phyloP scores from a whole-genome alignment of 441 rosid genomes.

The Syzygium malaccense region DNA sequence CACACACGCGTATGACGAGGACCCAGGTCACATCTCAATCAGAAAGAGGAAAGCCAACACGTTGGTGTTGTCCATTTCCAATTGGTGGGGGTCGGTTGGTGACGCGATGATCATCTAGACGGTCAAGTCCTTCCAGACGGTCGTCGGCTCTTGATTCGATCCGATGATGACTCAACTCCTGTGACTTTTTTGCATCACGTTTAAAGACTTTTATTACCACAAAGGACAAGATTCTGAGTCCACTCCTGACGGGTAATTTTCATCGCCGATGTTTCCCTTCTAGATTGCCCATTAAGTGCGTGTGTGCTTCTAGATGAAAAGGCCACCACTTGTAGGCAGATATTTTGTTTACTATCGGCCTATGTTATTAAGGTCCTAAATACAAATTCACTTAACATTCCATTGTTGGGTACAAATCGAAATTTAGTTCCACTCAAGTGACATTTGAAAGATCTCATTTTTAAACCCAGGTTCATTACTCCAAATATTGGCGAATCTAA shows the following conservation, averaged over 20 bases:
- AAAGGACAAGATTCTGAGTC: background rate
- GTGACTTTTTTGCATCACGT: background rate
- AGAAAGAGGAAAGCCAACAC: background rate
- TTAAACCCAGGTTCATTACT: background rate
- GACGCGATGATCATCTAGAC: background rate
- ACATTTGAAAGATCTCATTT: background rate
- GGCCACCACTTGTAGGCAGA: background rate
- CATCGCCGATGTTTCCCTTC: background rate
- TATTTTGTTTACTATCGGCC: background rate
- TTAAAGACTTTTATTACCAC: background rate
- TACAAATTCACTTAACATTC: background rate
- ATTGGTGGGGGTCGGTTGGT: background rate
- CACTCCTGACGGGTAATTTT: background rate
- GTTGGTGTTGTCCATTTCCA: background rate
- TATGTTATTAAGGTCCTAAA: background rate
- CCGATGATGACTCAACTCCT: background rate
- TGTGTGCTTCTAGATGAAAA: background rate
- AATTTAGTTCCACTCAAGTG: background rate
- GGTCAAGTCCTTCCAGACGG: background rate
- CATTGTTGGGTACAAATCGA: rapidly evolving
- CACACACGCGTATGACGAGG: background rate
- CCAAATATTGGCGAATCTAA: no score
- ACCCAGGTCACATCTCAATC: background rate
- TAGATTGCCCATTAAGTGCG: background rate
- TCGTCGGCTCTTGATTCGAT: background rate